Base-by-base conservation (phyloP, 2,329 filamentous ascomycete species). In the Bipolaris sorokiniana region DNA sequence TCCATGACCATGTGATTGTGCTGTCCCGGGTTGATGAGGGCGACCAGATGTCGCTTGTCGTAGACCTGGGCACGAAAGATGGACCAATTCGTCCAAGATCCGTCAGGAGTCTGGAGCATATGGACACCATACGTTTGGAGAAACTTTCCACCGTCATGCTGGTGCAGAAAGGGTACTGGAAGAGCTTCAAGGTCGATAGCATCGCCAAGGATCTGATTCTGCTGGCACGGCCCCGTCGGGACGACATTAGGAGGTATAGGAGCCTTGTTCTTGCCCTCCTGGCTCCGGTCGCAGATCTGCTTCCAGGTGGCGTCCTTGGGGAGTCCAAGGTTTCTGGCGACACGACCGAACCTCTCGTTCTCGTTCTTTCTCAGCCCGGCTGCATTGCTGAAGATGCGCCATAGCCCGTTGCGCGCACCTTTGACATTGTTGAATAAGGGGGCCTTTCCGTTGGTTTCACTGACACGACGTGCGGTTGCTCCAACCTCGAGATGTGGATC, bases 1-100 rank as follows among this genome's bases (percentile, higher is more conserved):
- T 42, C 40, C 40, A 42, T 42, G 40, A 42, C 40, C 40, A 42
- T 42, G 11, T 42, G 40, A 26, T 42, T 42, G 22, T 42, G 40
- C 40, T 42, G 40, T n/a, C 40, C 40, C 13, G 40, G 40, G 40
- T 42, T 42, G 40, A 42, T 42, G 22, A 42, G 40, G 10, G 40
- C 40, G 22, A 42, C 40, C 40, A 42, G 40, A 16, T 42, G 13
- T 26, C 18, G 20, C 22, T 42, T 42, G 22, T 42, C 40, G 22
- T 42, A 42, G 22, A 42, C 20, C 40, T 42, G 40, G 40, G 40
- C 40, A 42, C 40, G 40, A 11, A 42, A 42, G 22, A 42, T 42
- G 40, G 40, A 42, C 40, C 40, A 42, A n/a, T 42, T 42, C 3
- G 40, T 42, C 40, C 40, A 42, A 13, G 40, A 42, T n/a, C 40